Conservation (phyloP, 305 asterid genomes). For the Solanum hybrid region DNA sequence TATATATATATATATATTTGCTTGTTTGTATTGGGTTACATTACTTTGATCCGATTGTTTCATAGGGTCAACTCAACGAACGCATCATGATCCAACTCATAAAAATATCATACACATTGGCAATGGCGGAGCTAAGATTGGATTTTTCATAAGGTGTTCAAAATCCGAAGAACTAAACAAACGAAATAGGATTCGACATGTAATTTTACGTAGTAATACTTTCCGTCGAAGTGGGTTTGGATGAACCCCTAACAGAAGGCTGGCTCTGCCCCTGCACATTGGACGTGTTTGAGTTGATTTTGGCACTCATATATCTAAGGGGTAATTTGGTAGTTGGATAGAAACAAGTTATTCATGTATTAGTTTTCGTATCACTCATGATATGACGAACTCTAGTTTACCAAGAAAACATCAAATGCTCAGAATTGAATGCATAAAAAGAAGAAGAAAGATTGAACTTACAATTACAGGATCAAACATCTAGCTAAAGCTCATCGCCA, state of each 20-base stretch:
- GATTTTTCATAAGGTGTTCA: not conserved
- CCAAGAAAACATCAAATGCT: not conserved
- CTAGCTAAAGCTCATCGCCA: not conserved
- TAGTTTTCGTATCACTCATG: not conserved
- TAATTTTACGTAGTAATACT: not conserved
- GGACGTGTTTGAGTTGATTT: not conserved
- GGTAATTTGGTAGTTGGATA: not conserved
- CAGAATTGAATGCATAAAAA: slow-evolving; percentile 7
- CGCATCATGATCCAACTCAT: not conserved
- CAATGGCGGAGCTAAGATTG: not conserved
- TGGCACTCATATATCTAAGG: not conserved
- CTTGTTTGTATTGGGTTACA: not conserved
- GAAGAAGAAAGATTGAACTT: not conserved
- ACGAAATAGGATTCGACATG: not conserved
- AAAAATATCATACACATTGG: not conserved
- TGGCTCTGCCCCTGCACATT: not conserved
- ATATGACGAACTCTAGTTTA: not conserved
- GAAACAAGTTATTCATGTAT: not conserved
- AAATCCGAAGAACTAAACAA: not conserved
- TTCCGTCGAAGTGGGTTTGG: too few species aligned
- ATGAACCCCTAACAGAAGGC: not conserved
- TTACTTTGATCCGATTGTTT: not conserved
- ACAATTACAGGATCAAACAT: slow-evolving; percentile 2
- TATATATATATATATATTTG: not conserved
- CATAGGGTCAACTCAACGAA: not conserved